Evolutionary conservation across 805 yeast genomes (phyloP).

Genomic region (Lipomyces yamadae): DNA sequence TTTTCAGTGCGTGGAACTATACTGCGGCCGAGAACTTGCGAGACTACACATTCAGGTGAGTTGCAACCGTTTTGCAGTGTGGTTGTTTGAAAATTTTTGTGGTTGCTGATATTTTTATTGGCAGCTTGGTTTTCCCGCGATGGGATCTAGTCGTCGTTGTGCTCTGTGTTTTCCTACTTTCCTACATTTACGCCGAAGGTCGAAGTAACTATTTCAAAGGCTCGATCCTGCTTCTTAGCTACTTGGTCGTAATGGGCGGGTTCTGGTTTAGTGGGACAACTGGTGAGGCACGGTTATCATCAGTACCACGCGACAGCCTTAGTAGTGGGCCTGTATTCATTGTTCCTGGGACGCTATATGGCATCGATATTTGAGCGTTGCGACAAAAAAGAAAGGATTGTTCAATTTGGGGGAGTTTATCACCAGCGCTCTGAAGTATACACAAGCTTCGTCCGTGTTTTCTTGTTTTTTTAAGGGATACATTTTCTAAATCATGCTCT

Average conservation of each 20-base stretch:
- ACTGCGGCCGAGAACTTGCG: conserved; percentile 39
- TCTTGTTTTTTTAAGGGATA: neutral
- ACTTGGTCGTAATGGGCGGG: conserved; percentile 75
- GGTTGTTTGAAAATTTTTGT: neutral
- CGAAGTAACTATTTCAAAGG: conserved; percentile 93
- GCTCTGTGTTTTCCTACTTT: conserved; percentile 84
- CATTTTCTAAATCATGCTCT: neutral
- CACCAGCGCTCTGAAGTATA: too few relatives aligned
- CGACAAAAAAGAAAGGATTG: neutral
- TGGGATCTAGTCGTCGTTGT: conserved; percentile 92
- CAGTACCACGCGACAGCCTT: conserved; percentile 9
- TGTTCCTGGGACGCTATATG: conserved; percentile 41
- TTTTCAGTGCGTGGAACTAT: conserved; percentile 48
- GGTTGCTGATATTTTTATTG: neutral
- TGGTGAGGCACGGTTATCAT: conserved; percentile 41
- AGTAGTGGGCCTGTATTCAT: conserved; percentile 7
- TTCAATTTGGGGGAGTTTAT: too few relatives aligned
- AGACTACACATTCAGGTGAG: conserved; percentile 38
- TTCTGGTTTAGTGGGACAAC: conserved; percentile 67
- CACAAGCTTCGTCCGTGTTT: neutral
- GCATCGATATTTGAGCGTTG: neutral
- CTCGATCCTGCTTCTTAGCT: conserved; percentile 77
- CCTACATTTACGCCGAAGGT: conserved; percentile 95
- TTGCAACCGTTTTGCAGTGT: neutral
- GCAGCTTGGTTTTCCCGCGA: conserved; percentile 82